Evolutionary conservation across 371 early-diverging fungal species (phyloP), one percentile per base, ranked within the genome.

Genomic region (Mortierella sp.): DNA sequence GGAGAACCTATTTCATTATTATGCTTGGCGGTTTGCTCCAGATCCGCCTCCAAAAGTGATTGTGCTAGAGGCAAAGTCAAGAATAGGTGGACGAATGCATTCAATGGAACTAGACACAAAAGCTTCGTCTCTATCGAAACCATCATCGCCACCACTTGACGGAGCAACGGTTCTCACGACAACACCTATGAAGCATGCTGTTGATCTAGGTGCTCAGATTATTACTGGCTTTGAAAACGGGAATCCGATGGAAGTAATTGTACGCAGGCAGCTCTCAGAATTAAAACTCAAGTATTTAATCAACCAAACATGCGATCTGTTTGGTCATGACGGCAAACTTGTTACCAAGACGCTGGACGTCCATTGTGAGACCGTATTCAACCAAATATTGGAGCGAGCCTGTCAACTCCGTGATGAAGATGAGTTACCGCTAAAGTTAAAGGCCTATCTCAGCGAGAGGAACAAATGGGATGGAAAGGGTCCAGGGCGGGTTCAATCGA

Each of bases 141-240:
- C 47, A 65, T 50, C 58, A 62, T 19, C 58, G 8, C 33, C 28
- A 58, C 13, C 32, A 33, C 32, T 28, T 8, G 13, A 21, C 21
- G 13, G 19, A 4, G 9, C 2, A 58, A 16, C 58, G 4, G 3
- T 3, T 9, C 32, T 21, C 22, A 38, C n/a, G 21, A 62, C 7
- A 47, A 48, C 10, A 6, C 7, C 11, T 40, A 62, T 36, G 57
- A 63, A 53, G 40, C 75, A 71, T 41, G 60, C 70, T 3, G 82
- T 84, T 5, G 84, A 84, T 33, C 57, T 84, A 19, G 84, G 84
- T 13, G 85, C 87, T 1, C 82, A 83, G 48, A 81, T 85, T 63
- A 80, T 87, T 58, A 84, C 85, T 16, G 86, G 87, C 2, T 87
- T 84, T 62, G 83, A 84, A 11, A 74, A 79, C 45, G 87, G 87